Evolutionary conservation across 2,329 filamentous ascomycete genomes (phyloP), one percentile per base, ranked within the genome.

Genomic region (Nigrograna mackinnonii): DNA sequence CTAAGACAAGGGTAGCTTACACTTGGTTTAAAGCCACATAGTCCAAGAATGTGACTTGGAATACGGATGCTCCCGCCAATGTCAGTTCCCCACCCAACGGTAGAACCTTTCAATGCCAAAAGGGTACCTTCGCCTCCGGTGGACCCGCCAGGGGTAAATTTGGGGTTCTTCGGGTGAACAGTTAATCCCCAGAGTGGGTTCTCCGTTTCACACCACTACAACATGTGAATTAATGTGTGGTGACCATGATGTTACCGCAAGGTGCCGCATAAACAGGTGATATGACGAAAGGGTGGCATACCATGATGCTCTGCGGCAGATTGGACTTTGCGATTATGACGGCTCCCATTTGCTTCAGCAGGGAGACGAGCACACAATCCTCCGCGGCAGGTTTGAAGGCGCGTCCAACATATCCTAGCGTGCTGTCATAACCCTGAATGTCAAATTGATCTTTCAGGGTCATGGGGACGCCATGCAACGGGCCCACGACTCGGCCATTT

Each of bases 371-470:
- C 1, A 71, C 68, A 4, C 75, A 75, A 53, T 83, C 74, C 6
- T 77, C 67, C 0, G 46, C 43, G 2, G 79, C 78, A 1, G 78
- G 78, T 2, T 70, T 58, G 40, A 77, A 77, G 0, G 77, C 78
- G 76, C 82, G 83, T n/a, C 82, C 80, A 18, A 85, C 72, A 54
- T 85, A 86, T 11, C 82, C 83, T 73, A 85, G 68, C 1, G 64
- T 65, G 22, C 70, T 76, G 39, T 76, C 73, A 21, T 73, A 69
- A n/a, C 67, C 72, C 39, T 68, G 58, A 44, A 77, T 68, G 41
- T 77, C 72, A 53, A 77, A 77, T 41, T 76, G 74, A 46, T 78
- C 75, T 44, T 77, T 77, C 20, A 77, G 48, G 18, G 69, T 73
- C 50, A 77, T 68, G 26, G 73, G 74, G 4, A 77, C 57, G 5